phyloP scores from a whole-genome alignment of 495 filamentous ascomycete genomes.

The Friedmanniomyces simplex region DNA sequence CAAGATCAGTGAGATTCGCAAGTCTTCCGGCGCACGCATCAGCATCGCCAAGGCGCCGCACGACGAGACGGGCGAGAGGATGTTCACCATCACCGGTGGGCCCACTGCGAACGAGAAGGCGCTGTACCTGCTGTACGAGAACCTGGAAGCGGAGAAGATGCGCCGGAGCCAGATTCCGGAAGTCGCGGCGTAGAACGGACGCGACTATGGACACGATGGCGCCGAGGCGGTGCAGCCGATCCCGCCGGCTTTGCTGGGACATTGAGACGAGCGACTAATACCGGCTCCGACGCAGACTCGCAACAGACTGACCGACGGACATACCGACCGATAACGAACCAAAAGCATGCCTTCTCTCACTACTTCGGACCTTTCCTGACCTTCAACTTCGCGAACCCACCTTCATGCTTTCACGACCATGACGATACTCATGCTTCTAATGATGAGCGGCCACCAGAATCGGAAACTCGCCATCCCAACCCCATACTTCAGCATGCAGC shows the following conservation, averaged over 20 bases:
- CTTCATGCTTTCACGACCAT: background rate
- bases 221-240: background rate
- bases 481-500: background rate
- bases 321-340: background rate
- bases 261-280: background rate
- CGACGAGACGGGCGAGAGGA: conserved; percentile 93
- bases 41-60: conserved; percentile 97
- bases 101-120: conserved; percentile 86
- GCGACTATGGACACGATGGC: conserved; percentile 1
- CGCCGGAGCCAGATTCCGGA: conserved; percentile 72
- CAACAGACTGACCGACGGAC: background rate
- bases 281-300: background rate
- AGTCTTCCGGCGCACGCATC: conserved; percentile 90
- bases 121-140: conserved; percentile 93
- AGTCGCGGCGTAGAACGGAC: conserved; percentile 14
- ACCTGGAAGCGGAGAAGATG: conserved; percentile 97
- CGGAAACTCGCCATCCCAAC: background rate
- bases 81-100: conserved; percentile 99
- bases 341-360: background rate
- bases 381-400: background rate
- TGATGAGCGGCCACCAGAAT: background rate
- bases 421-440: background rate
- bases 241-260: conserved; percentile 6
- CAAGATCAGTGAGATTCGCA: conserved; percentile 97
- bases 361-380: background rate